Conservation (phyloP, 2,329 filamentous ascomycete genomes). For the Aaosphaeria arxii region DNA sequence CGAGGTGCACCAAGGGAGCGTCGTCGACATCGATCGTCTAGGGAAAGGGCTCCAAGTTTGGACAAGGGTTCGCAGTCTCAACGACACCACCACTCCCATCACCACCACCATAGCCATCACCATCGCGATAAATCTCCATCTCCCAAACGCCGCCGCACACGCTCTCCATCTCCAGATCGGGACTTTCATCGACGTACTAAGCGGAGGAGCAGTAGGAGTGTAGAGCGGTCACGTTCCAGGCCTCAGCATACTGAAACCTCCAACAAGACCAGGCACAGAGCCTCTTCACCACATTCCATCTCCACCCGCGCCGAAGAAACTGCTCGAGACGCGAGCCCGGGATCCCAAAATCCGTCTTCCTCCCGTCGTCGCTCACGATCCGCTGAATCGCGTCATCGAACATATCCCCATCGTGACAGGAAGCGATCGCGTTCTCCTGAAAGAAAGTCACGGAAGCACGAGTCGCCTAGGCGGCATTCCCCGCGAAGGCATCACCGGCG, state of each 20-base stretch:
- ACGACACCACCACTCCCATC: constrained; percentile 31
- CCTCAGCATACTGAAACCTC: constrained; percentile 29
- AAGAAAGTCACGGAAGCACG: constrained; percentile 25
- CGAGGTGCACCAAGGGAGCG: constrained; percentile 31
- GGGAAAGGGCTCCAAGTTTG: constrained; percentile 30
- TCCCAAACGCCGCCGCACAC: constrained; percentile 37
- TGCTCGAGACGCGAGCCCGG: constrained; percentile 33
- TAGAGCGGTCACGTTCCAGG: constrained; percentile 32
- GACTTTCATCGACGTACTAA: constrained; percentile 31
- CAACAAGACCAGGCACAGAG: constrained; percentile 23
- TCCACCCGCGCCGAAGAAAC: constrained; percentile 31
- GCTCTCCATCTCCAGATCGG: constrained; percentile 32
- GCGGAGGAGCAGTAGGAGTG: constrained; percentile 34
- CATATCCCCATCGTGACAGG: constrained; percentile 25
- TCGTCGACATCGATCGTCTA: constrained; percentile 33
- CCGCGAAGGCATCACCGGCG: constrained; percentile 24
- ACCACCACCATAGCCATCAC: constrained; percentile 19
- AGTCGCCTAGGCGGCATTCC: constrained; percentile 26
- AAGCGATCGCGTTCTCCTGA: constrained; percentile 31
- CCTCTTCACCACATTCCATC: constrained; percentile 28
- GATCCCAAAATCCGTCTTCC: constrained; percentile 31
- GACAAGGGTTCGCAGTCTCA: constrained; percentile 34
- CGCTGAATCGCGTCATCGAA: constrained; percentile 36
- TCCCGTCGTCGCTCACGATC: constrained; percentile 42
- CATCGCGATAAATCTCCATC: constrained; percentile 36